Base-by-base conservation (phyloP, 345 rosid species). In the Acer yangbiense region DNA sequence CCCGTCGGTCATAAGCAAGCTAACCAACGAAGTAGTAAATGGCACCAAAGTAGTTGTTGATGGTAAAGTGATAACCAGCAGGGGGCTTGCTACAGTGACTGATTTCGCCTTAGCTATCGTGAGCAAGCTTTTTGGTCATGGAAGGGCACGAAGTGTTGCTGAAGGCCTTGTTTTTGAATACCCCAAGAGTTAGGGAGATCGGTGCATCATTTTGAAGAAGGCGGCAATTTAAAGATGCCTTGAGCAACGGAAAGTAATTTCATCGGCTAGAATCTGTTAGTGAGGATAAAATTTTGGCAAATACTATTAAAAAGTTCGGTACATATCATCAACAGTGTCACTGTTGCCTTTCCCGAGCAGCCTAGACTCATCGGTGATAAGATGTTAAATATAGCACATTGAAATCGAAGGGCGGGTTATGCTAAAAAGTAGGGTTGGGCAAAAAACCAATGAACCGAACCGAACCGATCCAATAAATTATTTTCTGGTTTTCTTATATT, bases 131-230 rank as follows among this genome's bases (percentile, higher is more conserved):
- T 95, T 95, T 52, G 98, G 97, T 60, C 87, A 93, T 8, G 86
- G 83, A 44, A 93, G 99, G 83, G 94, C 98, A 23, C 90, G 91
- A 76, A 85, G 96, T 61, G 94, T 95, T 57, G 97, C 98, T 7
- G 94, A 92, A 83, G 98, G 98, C 77, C 94, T 95, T 39, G 97
- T 93, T 74, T 86, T 89, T 72, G 92, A 92, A 69, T 93, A 92
- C 77, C 87, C 89, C 27, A 88, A 82, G 84, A 86, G 81, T 69
- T 87, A 72, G 69, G 76, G 25, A 39, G 74, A 75, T 21, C 21
- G 35, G 21, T 57, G 11, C 61, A 52, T 65, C 78, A 60, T 71
- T 25, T 54, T 20, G 9, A 71, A 68, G 62, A 35, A 50, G n/a
- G 68, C 55, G 41, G 27, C 58, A 66, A 65, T 68, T 66, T 80